Conservation (phyloP, 2,329 filamentous ascomycete genomes). For the Aspergillus sp. region DNA sequence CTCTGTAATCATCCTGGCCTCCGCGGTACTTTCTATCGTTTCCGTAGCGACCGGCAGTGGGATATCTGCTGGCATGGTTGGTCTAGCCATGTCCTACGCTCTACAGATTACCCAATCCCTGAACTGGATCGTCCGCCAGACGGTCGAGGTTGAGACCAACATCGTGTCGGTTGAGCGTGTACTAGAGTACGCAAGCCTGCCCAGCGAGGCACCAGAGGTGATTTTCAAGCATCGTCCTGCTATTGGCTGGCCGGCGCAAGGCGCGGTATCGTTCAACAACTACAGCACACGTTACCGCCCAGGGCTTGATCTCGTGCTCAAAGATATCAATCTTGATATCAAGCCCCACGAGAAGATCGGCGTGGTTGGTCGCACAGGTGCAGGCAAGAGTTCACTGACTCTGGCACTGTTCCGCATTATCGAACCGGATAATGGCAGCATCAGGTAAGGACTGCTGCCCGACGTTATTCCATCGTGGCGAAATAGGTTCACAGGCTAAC, state of each 20-base stretch:
- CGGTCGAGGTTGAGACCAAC: slow-evolving; percentile 99
- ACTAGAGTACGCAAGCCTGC: slow-evolving; percentile 87
- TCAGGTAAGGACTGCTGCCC: slow-evolving; percentile 49
- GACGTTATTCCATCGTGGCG: slow-evolving; percentile 2
- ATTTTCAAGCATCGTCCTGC: slow-evolving; percentile 83
- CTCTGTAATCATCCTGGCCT: slow-evolving; percentile 84
- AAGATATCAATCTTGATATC: slow-evolving; percentile 88
- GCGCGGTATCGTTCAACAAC: slow-evolving; percentile 85
- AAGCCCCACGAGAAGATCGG: slow-evolving; percentile 98
- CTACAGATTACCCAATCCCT: slow-evolving; percentile 95
- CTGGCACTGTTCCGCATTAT: slow-evolving; percentile 94
- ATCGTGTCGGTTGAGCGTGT: slow-evolving; percentile 98
- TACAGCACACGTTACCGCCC: slow-evolving; percentile 92
- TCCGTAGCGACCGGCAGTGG: slow-evolving; percentile 69
- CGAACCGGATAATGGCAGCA: slow-evolving; percentile 77
- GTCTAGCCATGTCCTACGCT: slow-evolving; percentile 94
- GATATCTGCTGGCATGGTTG: slow-evolving; percentile 74
- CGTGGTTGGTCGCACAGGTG: slow-evolving; percentile 92
- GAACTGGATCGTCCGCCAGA: slow-evolving; percentile 99
- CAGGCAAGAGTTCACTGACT: slow-evolving; percentile 92
- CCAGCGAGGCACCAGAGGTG: slow-evolving; percentile 92
- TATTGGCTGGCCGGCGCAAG: slow-evolving; percentile 87
- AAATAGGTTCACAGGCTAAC: slow-evolving; percentile 16
- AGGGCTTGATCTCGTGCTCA: slow-evolving; percentile 87
- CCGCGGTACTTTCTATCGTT: slow-evolving; percentile 79